Conservation (phyloP, 1,139 yeast species). For the Geotrichum armillariae region DNA sequence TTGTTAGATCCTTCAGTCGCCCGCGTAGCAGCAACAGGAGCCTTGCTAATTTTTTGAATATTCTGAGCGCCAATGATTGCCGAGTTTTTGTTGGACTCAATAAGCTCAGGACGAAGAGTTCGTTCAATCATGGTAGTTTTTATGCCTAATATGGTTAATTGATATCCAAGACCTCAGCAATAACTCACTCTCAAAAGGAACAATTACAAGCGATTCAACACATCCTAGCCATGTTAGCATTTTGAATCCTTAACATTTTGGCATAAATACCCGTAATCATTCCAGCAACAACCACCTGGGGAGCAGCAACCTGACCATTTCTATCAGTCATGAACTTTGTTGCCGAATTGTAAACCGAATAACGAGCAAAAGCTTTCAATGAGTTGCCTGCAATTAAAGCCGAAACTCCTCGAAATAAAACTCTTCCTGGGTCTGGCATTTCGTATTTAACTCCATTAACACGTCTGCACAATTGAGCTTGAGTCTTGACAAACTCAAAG, state of each 20-base stretch:
- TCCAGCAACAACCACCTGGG: slow-evolving; percentile 64
- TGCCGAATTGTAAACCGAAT: slow-evolving; percentile 73
- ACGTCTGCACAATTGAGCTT: slow-evolving; percentile 58
- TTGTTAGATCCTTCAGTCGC: neutral
- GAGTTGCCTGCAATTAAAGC: slow-evolving; percentile 78
- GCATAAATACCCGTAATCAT: slow-evolving; percentile 62
- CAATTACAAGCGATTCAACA: slow-evolving; percentile 75
- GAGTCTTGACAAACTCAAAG: slow-evolving; percentile 77
- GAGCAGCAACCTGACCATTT: slow-evolving; percentile 36
- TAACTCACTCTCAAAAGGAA: slow-evolving; percentile 73
- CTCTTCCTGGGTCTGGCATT: slow-evolving; percentile 46
- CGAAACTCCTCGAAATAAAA: slow-evolving; percentile 70
- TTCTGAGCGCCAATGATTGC: slow-evolving; percentile 12
- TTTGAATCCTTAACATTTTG: neutral
- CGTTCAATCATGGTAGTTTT: slow-evolving; percentile 81
- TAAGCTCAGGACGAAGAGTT: slow-evolving; percentile 18
- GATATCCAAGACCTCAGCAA: neutral
- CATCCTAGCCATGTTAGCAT: slow-evolving; percentile 34
- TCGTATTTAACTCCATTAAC: slow-evolving; percentile 41
- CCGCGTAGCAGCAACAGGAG: slow-evolving; percentile 1
- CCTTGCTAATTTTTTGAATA: neutral
- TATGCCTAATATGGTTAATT: slow-evolving; percentile 41
- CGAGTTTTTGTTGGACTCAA: slow-evolving; percentile 16
- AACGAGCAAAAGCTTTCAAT: slow-evolving; percentile 69
- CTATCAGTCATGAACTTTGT: slow-evolving; percentile 66